Evolutionary conservation across 768 basidiomycete genomes (phyloP).

Genomic region (Fistulinella prunicolor): DNA sequence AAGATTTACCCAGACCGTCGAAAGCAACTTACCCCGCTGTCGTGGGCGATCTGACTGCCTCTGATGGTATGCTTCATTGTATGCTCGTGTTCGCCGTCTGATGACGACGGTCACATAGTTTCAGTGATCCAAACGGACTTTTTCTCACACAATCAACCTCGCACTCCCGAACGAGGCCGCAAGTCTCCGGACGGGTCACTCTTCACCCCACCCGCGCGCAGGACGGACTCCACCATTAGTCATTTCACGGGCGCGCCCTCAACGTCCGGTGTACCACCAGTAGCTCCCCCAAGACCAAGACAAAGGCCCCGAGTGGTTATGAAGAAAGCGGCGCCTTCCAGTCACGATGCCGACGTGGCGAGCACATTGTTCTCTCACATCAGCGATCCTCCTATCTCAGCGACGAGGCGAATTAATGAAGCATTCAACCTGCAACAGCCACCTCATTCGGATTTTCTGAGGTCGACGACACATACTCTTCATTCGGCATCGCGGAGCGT

Average conservation of each 20-base stretch:
- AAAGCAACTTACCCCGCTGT: not conserved
- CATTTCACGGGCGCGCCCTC: constrained; percentile 15
- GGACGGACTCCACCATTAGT: constrained; percentile 8
- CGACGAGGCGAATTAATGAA: constrained; percentile 17
- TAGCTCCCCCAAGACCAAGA: constrained; percentile 16
- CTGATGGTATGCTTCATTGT: constrained; percentile 9
- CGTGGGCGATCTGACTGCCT: not conserved
- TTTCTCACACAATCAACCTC: constrained; percentile 13
- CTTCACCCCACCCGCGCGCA: constrained; percentile 25
- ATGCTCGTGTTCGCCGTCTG: not conserved
- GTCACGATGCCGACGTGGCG: not conserved
- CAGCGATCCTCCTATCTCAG: constrained; percentile 13
- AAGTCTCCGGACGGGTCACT: constrained; percentile 17
- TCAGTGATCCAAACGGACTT: constrained; percentile 20
- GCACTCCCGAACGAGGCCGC: constrained; percentile 13
- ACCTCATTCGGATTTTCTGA: constrained; percentile 12
- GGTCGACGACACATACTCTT: constrained; percentile 19
- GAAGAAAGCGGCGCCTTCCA: constrained; percentile 12
- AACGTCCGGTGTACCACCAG: constrained; percentile 1
- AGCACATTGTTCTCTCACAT: constrained; percentile 22
- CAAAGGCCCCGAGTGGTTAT: constrained; percentile 33
- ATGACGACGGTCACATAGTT: not conserved
- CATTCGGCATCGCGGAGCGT: constrained; percentile 51
- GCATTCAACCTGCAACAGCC: constrained; percentile 16
- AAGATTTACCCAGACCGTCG: not conserved